A percentile compares a stretch with the other conserved stretches of the same genome.
These are phyloP conservation scores for Paramyrothecium sp. DNA, from an alignment of 2,329 filamentous ascomycete species.

Conservation along the genomic window DNA sequence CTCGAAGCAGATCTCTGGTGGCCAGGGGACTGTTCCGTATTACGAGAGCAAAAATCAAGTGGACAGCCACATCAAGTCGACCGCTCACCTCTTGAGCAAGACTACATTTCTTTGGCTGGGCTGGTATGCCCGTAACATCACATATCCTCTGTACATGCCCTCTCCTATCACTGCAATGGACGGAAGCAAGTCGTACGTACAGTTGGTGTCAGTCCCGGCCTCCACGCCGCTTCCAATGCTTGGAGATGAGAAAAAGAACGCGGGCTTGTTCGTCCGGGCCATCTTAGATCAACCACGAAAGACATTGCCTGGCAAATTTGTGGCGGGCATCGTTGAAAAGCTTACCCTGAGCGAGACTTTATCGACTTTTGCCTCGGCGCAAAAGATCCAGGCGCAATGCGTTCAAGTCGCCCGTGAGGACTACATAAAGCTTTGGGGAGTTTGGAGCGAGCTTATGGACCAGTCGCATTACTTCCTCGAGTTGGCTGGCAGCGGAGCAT, in stretches of 20 bases:
- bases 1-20: slow-evolving; percentile 23
- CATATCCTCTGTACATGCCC: slow-evolving; percentile 9
- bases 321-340: slow-evolving; percentile 21
- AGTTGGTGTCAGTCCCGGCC: slow-evolving; percentile 21
- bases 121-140: slow-evolving; percentile 33
- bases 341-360: slow-evolving; percentile 24
- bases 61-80: slow-evolving; percentile 35
- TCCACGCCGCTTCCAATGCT: slow-evolving; percentile 24
- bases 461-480: slow-evolving; percentile 23
- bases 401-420: slow-evolving; percentile 20
- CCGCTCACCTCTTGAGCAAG: slow-evolving; percentile 28
- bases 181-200: slow-evolving; percentile 18
- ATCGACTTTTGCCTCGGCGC: slow-evolving; percentile 24
- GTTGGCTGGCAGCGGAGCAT: slow-evolving; percentile 19
- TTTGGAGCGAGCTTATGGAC: slow-evolving; percentile 26
- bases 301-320: slow-evolving; percentile 23
- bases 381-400: slow-evolving; percentile 20
- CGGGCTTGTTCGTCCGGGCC: slow-evolving; percentile 28
- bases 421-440: slow-evolving; percentile 26
- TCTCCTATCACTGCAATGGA: slow-evolving; percentile 8
- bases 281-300: slow-evolving; percentile 26
- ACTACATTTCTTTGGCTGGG: slow-evolving; percentile 38
- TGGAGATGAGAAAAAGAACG: slow-evolving; percentile 28
- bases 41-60: slow-evolving; percentile 40
- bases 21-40: slow-evolving; percentile 34